Percentiles rank a stretch among this genome's conserved stretches.
Evolutionary conservation across 352 stramenopile genomes (phyloP).

Genomic region (Globisporangium middletonii): DNA sequence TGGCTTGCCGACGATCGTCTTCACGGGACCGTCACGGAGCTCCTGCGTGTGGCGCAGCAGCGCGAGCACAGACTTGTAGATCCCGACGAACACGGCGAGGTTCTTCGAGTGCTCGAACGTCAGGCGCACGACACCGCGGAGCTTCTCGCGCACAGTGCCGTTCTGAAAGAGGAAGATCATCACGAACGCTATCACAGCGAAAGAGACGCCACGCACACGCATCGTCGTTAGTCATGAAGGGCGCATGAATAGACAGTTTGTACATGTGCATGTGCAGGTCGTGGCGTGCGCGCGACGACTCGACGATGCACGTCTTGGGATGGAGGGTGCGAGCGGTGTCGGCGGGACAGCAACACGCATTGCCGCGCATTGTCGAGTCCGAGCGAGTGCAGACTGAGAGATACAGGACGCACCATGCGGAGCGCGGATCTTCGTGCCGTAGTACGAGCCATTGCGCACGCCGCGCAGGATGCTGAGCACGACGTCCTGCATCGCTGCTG

Average conservation of each 20-base stretch:
- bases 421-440: constrained; percentile 86
- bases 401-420: constrained; percentile 54
- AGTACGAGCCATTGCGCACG: constrained; percentile 84
- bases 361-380: background rate
- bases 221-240: background rate
- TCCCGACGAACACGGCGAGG: constrained; percentile 80
- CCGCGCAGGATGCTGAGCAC: constrained; percentile 72
- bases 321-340: no score
- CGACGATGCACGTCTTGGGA: no score
- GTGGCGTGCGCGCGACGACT: no score
- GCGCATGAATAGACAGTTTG: background rate
- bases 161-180: constrained; percentile 89
- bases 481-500: constrained; percentile 32
- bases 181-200: constrained; percentile 51
- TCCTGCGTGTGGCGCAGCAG: constrained; percentile 54
- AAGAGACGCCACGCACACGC: no score
- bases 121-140: constrained; percentile 61
- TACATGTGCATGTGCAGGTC: no score
- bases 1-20: constrained; percentile 50
- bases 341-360: background rate
- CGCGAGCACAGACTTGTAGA: constrained; percentile 78
- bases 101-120: constrained; percentile 88
- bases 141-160: constrained; percentile 68
- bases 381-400: background rate
- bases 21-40: constrained; percentile 25